These are phyloP conservation scores for Solanum pennellii DNA, from an alignment of 257 asterid species.

Conservation along the genomic window DNA sequence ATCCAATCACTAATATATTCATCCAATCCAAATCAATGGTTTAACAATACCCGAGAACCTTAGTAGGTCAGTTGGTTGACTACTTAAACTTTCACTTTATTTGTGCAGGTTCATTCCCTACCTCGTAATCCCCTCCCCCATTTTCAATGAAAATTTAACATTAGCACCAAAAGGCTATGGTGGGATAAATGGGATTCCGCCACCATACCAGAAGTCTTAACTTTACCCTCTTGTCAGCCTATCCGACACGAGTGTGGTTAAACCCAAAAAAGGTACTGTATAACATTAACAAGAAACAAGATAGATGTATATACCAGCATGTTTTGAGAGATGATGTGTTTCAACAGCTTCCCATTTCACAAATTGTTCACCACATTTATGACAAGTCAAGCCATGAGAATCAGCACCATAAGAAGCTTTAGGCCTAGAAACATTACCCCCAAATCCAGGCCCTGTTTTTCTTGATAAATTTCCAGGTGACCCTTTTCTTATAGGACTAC, in stretches of 20 bases:
- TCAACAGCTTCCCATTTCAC: conserved; percentile 63
- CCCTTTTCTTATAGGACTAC: conserved; percentile 50
- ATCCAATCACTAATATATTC: not conserved
- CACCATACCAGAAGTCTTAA: not conserved
- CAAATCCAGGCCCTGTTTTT: conserved; percentile 37
- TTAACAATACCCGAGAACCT: too few relatives aligned
- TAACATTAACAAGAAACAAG: not conserved
- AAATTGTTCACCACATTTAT: conserved; percentile 70
- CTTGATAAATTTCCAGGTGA: conserved; percentile 40
- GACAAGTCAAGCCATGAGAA: conserved; percentile 44
- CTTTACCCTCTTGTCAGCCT: not conserved
- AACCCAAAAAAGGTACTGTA: not conserved
- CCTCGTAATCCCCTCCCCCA: too few relatives aligned
- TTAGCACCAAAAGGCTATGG: too few relatives aligned
- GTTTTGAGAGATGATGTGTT: conserved; percentile 77
- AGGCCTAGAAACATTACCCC: conserved; percentile 26
- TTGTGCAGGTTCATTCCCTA: too few relatives aligned
- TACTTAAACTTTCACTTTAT: too few relatives aligned
- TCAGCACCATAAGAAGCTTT: conserved; percentile 44
- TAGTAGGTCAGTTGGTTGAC: too few relatives aligned
- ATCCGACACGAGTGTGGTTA: not conserved
- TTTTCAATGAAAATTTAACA: too few relatives aligned
- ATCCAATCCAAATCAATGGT: not conserved
- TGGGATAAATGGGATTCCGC: not conserved
- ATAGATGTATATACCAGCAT: conserved; percentile 45